Conservation (phyloP, 495 filamentous ascomycete species). For the Sphaerosporella brunnea region DNA sequence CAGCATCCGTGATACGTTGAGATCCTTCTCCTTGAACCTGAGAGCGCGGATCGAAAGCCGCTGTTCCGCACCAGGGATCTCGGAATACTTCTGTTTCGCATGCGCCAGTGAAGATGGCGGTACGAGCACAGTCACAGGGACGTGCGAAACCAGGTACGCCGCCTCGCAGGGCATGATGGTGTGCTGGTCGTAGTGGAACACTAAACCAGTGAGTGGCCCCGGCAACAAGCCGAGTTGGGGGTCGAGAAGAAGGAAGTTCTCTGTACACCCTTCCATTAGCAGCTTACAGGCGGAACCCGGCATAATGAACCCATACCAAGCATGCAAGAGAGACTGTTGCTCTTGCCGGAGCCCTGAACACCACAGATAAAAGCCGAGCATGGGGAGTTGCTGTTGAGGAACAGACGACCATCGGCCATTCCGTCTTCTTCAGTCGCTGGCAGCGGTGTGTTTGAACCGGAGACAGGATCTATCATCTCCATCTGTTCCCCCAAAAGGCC, state of each 20-base stretch:
- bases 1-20: slow-evolving; percentile 30
- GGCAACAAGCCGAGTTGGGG: slow-evolving; percentile 7
- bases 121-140: slow-evolving; percentile 19
- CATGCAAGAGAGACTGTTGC: slow-evolving; percentile 29
- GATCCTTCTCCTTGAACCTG: slow-evolving; percentile 30
- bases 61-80: slow-evolving; percentile 13
- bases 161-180: slow-evolving; percentile 14
- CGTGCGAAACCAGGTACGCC: slow-evolving; percentile 18
- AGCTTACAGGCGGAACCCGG: not conserved
- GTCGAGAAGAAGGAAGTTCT: slow-evolving; percentile 15
- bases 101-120: slow-evolving; percentile 14
- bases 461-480: slow-evolving; percentile 11
- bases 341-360: slow-evolving; percentile 59
- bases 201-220: slow-evolving; percentile 12
- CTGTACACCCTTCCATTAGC: not conserved
- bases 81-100: slow-evolving; percentile 14
- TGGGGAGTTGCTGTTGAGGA: slow-evolving; percentile 12
- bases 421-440: too few species aligned
- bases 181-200: slow-evolving; percentile 17
- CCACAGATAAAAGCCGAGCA: slow-evolving; percentile 47
- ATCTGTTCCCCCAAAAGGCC: slow-evolving; percentile 15
- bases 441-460: not conserved
- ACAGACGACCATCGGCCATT: slow-evolving; percentile 6
- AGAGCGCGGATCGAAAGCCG: slow-evolving; percentile 8
- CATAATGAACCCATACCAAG: not conserved